Percentiles rank a stretch among this genome's conserved stretches.
phyloP scores from a whole-genome alignment of 2,329 filamentous ascomycete species.

The Diaporthe citrichinensis region DNA sequence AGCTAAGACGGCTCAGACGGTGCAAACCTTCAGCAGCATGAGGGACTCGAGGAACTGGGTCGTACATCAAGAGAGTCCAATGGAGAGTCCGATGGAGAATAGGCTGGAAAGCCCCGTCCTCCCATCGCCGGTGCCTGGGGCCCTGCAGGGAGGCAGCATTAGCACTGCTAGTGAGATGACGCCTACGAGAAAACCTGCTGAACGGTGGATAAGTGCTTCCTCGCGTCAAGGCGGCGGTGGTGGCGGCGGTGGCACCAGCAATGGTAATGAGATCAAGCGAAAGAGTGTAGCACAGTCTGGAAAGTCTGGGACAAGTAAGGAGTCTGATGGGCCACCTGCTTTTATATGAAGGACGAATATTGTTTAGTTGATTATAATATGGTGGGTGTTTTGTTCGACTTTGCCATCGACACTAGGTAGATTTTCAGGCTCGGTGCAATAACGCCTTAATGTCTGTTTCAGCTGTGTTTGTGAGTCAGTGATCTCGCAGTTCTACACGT shows the following conservation, averaged over 20 bases:
- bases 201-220: background rate
- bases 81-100: constrained; percentile 25
- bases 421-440: background rate
- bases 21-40: background rate
- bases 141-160: background rate
- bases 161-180: background rate
- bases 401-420: background rate
- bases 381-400: background rate
- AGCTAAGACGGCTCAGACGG: constrained; percentile 27
- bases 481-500: background rate
- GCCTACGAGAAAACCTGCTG: background rate
- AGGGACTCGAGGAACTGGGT: constrained; percentile 26
- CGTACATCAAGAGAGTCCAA: constrained; percentile 12
- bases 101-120: constrained; percentile 18
- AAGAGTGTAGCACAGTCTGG: constrained; percentile 21
- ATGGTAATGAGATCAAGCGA: constrained; percentile 10
- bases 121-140: background rate
- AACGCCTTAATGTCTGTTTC: background rate
- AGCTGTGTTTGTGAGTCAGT: background rate
- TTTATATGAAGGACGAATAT: background rate
- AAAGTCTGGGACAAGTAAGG: background rate
- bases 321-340: constrained; percentile 25
- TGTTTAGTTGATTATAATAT: background rate
- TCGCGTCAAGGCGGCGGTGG: background rate
- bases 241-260: background rate